A percentile compares a stretch with the other conserved stretches of the same genome.
These are phyloP conservation scores for Echium plantagineum DNA, from an alignment of 257 asterid genomes.

Conservation along the genomic window DNA sequence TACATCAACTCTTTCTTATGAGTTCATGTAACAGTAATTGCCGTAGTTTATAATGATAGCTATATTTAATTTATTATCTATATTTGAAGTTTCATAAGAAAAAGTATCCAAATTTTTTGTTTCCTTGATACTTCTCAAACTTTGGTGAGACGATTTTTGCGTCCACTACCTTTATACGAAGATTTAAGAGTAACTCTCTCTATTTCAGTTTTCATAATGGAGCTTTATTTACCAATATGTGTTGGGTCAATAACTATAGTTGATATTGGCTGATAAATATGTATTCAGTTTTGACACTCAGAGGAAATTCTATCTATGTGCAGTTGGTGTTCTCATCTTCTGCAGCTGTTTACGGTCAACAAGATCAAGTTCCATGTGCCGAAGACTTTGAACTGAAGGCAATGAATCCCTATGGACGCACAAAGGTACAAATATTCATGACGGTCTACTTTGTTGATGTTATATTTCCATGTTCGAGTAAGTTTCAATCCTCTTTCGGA, in stretches of 20 bases:
- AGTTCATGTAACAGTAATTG: too few relatives aligned
- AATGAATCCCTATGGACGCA: constrained; percentile 96
- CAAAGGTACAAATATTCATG: constrained; percentile 44
- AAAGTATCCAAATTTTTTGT: too few relatives aligned
- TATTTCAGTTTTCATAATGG: too few relatives aligned
- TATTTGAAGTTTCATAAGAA: background rate
- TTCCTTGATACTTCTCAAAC: background rate
- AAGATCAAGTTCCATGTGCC: constrained; percentile 68
- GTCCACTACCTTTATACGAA: too few relatives aligned
- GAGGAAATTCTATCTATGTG: constrained; percentile 7
- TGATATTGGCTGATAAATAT: background rate
- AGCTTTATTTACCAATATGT: too few relatives aligned
- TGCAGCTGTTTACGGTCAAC: constrained; percentile 96
- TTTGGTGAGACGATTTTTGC: too few relatives aligned
- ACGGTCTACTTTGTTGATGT: background rate
- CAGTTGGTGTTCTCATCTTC: constrained; percentile 96
- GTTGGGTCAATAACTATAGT: background rate
- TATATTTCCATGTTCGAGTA: background rate
- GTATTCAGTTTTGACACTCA: background rate
- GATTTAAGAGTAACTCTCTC: too few relatives aligned
- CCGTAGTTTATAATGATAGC: too few relatives aligned
- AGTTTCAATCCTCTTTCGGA: background rate
- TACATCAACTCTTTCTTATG: too few relatives aligned
- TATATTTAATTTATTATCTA: too few relatives aligned
- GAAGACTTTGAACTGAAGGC: constrained; percentile 81